Percentiles rank a stretch among this genome's conserved stretches.
These are phyloP conservation scores for Pichia thaimueangensis DNA, from an alignment of 805 yeast species.

Conservation along the genomic window DNA sequence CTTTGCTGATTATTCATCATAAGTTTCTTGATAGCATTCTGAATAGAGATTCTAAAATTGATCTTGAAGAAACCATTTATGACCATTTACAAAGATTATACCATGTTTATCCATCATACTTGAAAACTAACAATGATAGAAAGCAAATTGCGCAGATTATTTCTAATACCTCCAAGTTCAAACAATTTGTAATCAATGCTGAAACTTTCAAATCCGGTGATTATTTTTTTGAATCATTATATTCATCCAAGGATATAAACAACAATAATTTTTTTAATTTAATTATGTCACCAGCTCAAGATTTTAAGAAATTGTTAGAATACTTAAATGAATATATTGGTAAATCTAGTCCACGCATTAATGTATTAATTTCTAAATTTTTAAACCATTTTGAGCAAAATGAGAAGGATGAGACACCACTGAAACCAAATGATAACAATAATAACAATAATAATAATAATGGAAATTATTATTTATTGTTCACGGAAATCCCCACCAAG, in stretches of 20 bases:
- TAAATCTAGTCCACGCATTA: conserved; percentile 11
- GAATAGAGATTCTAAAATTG: conserved; percentile 5
- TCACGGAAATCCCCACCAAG: conserved; percentile 15
- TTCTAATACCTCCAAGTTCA: background rate
- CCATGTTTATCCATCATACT: conserved; percentile 25
- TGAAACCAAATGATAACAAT: no score
- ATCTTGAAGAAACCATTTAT: conserved; percentile 13
- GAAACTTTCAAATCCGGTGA: background rate
- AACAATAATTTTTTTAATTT: conserved; percentile 5
- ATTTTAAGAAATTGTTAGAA: conserved; percentile 4
- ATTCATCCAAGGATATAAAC: background rate
- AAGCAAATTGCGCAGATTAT: background rate
- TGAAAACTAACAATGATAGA: conserved; percentile 11
- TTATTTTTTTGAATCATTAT: background rate
- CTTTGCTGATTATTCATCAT: conserved; percentile 12
- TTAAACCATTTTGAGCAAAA: background rate
- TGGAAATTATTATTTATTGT: no score
- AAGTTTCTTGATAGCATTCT: conserved; percentile 11
- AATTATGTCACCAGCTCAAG: conserved; percentile 8
- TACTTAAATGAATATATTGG: conserved; percentile 8
- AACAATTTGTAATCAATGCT: background rate
- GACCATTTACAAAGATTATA: conserved; percentile 20
- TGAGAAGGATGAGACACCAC: no score
- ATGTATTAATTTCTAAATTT: conserved; percentile 7
- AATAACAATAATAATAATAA: no score